Percentiles rank a stretch among this genome's conserved stretches.
These are phyloP conservation scores for Scutellaria minor DNA, from an alignment of 257 asterid species.

Conservation along the genomic window DNA sequence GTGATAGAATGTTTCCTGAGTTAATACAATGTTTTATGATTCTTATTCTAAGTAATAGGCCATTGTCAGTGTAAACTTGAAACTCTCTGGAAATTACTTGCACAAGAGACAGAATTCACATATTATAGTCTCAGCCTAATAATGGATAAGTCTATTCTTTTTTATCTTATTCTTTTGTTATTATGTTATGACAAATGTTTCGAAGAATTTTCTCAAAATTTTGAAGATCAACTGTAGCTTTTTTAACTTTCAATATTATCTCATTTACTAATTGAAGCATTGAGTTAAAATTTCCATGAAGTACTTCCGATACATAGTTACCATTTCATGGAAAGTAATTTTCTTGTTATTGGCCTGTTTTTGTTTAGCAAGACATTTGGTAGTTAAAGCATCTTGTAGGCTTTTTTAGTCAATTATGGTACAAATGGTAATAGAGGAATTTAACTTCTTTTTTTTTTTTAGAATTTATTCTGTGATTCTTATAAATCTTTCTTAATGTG, in stretches of 20 bases:
- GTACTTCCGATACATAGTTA: neutral
- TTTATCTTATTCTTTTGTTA: neutral
- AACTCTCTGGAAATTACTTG: constrained; percentile 6
- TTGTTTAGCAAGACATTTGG: neutral
- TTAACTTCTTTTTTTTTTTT: neutral
- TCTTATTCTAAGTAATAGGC: neutral
- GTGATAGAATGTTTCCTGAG: neutral
- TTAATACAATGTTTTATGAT: constrained; percentile 1
- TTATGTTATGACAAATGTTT: neutral
- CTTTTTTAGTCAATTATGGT: constrained; percentile 15
- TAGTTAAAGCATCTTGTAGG: constrained; percentile 12
- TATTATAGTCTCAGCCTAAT: neutral
- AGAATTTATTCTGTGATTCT: neutral
- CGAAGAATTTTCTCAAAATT: neutral
- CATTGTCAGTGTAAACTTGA: constrained; percentile 4
- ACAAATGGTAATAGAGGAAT: neutral
- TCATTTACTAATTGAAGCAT: constrained; percentile 8
- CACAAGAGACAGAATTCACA: constrained; percentile 1
- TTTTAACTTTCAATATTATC: constrained; percentile 11
- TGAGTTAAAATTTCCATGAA: constrained; percentile 15
- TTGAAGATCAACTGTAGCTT: constrained; percentile 8
- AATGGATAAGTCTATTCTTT: constrained; percentile 1
- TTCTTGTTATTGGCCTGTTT: constrained; percentile 4
- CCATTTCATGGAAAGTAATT: neutral
- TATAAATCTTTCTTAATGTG: neutral